Evolutionary conservation across 148 eudicot genomes (phyloP).

Genomic region (Amaranthus palmeri): DNA sequence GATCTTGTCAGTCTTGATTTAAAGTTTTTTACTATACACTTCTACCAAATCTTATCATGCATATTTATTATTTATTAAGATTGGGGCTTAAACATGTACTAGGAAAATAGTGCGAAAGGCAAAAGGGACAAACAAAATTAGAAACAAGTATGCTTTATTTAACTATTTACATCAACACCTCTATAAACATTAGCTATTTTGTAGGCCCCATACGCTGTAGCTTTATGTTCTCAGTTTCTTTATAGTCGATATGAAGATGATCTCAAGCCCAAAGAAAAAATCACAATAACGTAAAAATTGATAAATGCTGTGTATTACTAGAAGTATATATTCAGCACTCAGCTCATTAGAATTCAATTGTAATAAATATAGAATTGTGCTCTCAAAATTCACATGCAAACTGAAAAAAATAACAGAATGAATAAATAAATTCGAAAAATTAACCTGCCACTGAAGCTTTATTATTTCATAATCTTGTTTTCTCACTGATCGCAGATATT

Average conservation of each 20-base stretch:
- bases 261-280: not conserved
- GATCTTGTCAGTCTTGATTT: too few species aligned
- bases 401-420: not conserved
- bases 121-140: not conserved
- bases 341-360: not conserved
- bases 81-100: too few species aligned
- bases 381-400: slow-evolving; percentile 2
- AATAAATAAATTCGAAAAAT: slow-evolving; percentile 5
- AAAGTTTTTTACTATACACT: too few species aligned
- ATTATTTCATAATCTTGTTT: slow-evolving; percentile 78
- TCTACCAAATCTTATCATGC: too few species aligned
- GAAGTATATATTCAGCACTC: not conserved
- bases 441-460: slow-evolving; percentile 94
- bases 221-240: not conserved
- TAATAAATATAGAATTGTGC: not conserved
- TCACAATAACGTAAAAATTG: not conserved
- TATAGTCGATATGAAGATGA: not conserved
- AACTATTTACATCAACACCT: not conserved
- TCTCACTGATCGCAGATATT: slow-evolving; percentile 57
- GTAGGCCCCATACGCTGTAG: not conserved
- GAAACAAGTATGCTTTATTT: not conserved
- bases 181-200: not conserved
- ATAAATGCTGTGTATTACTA: not conserved
- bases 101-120: not conserved
- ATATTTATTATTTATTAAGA: too few species aligned